Evolutionary conservation across 2,329 filamentous ascomycete genomes (phyloP), one percentile per base, ranked within the genome.

Genomic region (Clarireedia paspali): DNA sequence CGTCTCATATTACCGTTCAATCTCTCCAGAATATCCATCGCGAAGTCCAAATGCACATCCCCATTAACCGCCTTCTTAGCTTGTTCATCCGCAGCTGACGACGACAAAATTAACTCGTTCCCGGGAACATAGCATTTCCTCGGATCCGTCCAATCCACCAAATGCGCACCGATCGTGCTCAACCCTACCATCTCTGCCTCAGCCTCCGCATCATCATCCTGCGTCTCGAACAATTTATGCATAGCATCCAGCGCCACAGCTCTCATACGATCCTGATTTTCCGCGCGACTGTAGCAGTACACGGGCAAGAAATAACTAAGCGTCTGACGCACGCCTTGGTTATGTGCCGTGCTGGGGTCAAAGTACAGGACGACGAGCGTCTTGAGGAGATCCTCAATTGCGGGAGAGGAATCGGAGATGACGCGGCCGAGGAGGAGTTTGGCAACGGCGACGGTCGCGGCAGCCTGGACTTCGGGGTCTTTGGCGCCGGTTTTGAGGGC

Each of bases 81-180:
- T 1, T 75, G 76, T 49, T 87, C 81, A 51, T 71, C 73, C 24
- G 67, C 30, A 2, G 30, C 12, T 1, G 30, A 34, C 30, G 30
- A 34, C 9, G 30, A 73, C 57, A 74, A 72, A 1, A 77, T 66
- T 1, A 73, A 64, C 27, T 74, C 63, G 27, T 68, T 69, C 47
- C 74, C 64, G 61, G 74, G 78, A 56, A 70, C 79, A 72, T 73
- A 88, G 73, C 74, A 89, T 70, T 95, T 91, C 50, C 92, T 79
- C 39, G 91, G 91, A 70, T 97, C 92, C 0, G 92, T 97, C 94
- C 92, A 97, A 69, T 97, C 92, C 0, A 91, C 83, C 6, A 97
- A 74, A 66, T 91, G 92, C 3, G 88, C 84, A 1, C 89, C 90
- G 57, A 95, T 88, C 3, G 85, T 82, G 45, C 82, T 80, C 61